Base-by-base conservation (phyloP, 192 early-diverging fungal species). In the Umbelopsis vinacea region DNA sequence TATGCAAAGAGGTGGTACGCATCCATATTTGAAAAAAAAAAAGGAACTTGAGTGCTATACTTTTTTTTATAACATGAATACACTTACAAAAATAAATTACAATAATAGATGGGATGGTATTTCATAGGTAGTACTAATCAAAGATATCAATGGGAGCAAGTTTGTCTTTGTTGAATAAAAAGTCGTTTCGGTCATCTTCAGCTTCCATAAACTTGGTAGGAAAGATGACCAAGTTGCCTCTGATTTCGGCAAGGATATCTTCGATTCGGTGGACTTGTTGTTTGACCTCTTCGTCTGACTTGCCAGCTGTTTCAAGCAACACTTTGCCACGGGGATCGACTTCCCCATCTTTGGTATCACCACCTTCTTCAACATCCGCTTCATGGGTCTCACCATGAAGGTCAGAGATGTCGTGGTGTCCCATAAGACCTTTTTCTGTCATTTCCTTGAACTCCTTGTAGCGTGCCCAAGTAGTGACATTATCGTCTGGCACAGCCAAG, bases 401-500 rank as follows among this genome's bases (percentile, higher is more conserved):
- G 17, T 21, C 45, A 26, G 23, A 29, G 21, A 67, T 0, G 9
- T 68, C 67, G 22, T 45, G 45, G 11, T 23, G 14, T 46, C 67
- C 46, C 23, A 46, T 48, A 0, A 68, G 2, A 4, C 46, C 46
- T 38, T 46, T 68, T 24, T 69, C 57, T 0, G 73, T 66, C 69
- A 79, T 57, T 23, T 74, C 71, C 11, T 75, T 76, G 53, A 85
- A 85, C 2, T 77, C 43, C 6, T 71, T 76, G 69, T 83, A 80
- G 22, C 79, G 78, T 0, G 87, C 78, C 89, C 90, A 92, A 7
- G 76, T 88, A 40, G 79, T 86, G 8, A 94, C 86, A 14, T 90
- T 93, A 43, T 93, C 89, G 75, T 95, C 93, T 4, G 94, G 94
- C 17, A 94, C 87, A 54, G 89, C 90, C 24, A 87, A 83, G 74